These are phyloP conservation scores for Corylus heterophylla DNA, from an alignment of 306 rosid species.

Conservation along the genomic window DNA sequence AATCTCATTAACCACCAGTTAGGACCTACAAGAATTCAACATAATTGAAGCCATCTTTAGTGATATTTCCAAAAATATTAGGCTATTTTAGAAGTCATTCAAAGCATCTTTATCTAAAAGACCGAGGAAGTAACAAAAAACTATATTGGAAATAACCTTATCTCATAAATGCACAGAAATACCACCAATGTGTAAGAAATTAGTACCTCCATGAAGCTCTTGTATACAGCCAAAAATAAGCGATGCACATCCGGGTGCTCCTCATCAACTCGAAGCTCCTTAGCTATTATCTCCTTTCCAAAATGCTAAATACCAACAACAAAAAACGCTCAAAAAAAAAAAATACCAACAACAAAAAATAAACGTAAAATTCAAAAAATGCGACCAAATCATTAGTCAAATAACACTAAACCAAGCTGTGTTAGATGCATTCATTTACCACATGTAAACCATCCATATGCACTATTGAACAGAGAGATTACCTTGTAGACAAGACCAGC, in stretches of 20 bases:
- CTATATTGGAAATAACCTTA: background rate
- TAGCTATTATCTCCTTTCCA: conserved; percentile 92
- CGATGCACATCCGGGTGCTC: conserved; percentile 69
- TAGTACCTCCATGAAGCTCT: conserved; percentile 95
- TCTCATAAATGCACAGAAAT: background rate
- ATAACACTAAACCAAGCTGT: background rate
- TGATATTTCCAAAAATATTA: background rate
- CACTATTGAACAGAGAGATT: conserved; percentile 7
- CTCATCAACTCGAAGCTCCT: conserved; percentile 84
- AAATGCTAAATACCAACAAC: conserved; percentile 57
- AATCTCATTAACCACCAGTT: background rate
- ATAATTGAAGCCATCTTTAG: background rate
- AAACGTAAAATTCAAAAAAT: conserved; percentile 8
- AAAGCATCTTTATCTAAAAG: background rate
- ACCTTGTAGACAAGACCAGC: conserved; percentile 98
- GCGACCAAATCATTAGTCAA: background rate
- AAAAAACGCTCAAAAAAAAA: background rate
- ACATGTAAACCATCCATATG: background rate
- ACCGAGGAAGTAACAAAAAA: background rate
- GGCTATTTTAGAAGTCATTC: background rate
- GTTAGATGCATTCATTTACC: background rate
- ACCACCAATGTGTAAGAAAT: background rate
- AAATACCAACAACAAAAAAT: background rate
- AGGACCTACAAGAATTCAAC: background rate
- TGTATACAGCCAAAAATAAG: conserved; percentile 81